Base-by-base conservation (phyloP, 2,329 filamentous ascomycete genomes). In the Calonectria pauciramosa region DNA sequence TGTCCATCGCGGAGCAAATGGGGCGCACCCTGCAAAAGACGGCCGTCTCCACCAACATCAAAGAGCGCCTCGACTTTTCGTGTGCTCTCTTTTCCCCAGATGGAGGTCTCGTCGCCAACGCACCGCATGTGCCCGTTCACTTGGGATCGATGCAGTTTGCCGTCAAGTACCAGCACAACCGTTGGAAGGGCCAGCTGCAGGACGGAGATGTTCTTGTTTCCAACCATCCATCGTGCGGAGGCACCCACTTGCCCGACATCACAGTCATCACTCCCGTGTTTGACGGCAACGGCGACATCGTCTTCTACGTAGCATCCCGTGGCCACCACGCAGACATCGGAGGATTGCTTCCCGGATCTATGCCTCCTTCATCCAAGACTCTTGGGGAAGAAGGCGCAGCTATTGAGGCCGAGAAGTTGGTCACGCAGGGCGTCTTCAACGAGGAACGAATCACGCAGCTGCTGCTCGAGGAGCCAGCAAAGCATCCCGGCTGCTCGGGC, bases 1-100 rank as follows among this genome's bases (percentile, higher is more conserved):
- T 96, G 94, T 92, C 93, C 4, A 95, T 96, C 75, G 94, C 94
- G 0, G 94, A 96, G 83, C 94, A 96, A 81, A 96, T 96, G 94
- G 94, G 94, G 0, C 89, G 93, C 67, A 93, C 93, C 4, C 84
- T 96, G n/a, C 93, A 96, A 80, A 95, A 95, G 85, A 95, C 94
- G 0, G 93, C 92, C 77, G 93, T 96, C 18, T 93, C 91, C 71
- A 95, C 93, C 0, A 96, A 96, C 78, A 94, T 96, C 83, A 94
- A 96, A 80, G 95, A 96, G 82, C 90, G 94, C 4, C 88, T 96
- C 1, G 94, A 96, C 81, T 96, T 96, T 81, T 95, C 93, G 1
- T 96, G 94, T 77, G 94, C 94, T 2, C 87, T 96, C 0, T 96
- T 96, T 81, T 93, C 94, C 88, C 92, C 11, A 84, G 93, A 93